phyloP scores from a whole-genome alignment of 257 asterid genomes.

The Jaltomata sinuosa region DNA sequence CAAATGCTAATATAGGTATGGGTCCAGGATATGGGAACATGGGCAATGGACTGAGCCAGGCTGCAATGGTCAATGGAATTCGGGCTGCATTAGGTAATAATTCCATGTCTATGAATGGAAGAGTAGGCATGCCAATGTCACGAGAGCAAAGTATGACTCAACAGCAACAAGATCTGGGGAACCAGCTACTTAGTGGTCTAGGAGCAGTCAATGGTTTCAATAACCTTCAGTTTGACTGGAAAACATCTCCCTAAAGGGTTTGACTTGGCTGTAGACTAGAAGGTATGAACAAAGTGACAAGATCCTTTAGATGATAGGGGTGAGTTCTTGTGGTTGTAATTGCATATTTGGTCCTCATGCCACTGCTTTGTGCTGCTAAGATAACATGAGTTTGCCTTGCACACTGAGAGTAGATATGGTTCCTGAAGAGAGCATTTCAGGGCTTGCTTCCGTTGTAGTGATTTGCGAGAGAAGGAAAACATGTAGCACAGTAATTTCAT shows the following conservation, averaged over 20 bases:
- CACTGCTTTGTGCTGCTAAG: conserved; percentile 22
- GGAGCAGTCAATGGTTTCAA: conserved; percentile 76
- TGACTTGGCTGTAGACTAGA: not conserved
- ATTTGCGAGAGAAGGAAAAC: conserved; percentile 21
- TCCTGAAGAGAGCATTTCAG: conserved; percentile 14
- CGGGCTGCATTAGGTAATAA: conserved; percentile 55
- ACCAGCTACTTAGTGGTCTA: conserved; percentile 56
- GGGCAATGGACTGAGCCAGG: conserved; percentile 41
- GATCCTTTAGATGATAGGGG: conserved; percentile 1
- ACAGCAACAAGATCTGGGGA: conserved; percentile 62
- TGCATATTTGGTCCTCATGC: not conserved
- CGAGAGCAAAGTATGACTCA: conserved; percentile 63
- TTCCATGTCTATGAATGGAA: conserved; percentile 58
- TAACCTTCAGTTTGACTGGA: conserved; percentile 89
- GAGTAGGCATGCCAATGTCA: conserved; percentile 62
- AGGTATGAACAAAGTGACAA: not conserved
- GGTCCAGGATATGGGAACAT: conserved; percentile 47
- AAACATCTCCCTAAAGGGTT: conserved; percentile 52
- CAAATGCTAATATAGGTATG: conserved; percentile 33
- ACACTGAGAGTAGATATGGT: conserved; percentile 14
- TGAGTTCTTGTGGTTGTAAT: conserved; percentile 10
- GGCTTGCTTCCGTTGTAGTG: conserved; percentile 14
- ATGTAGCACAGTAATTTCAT: conserved; percentile 14
- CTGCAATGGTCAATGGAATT: conserved; percentile 63
- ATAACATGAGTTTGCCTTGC: conserved; percentile 13